These are phyloP conservation scores for Amauroascus verrucosus DNA, from an alignment of 2,329 filamentous ascomycete species.

Conservation along the genomic window DNA sequence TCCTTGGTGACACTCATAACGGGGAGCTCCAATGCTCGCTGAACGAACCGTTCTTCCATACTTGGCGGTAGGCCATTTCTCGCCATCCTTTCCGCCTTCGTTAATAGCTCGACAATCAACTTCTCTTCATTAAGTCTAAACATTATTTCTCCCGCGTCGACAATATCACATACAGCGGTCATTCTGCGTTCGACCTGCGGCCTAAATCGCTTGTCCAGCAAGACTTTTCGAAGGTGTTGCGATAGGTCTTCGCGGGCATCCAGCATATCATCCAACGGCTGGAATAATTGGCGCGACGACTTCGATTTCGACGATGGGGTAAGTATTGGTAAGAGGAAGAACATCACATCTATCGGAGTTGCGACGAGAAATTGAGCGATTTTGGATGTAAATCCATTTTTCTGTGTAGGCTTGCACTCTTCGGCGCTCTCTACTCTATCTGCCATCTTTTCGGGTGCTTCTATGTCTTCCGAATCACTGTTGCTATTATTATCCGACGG, in stretches of 20 bases:
- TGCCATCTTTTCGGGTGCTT: slow-evolving; percentile 15
- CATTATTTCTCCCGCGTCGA: slow-evolving; percentile 77
- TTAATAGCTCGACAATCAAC: slow-evolving; percentile 53
- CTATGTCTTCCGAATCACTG: background rate
- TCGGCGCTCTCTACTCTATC: background rate
- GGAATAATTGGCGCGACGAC: slow-evolving; percentile 37
- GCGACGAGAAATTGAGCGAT: slow-evolving; percentile 70
- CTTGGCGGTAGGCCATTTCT: slow-evolving; percentile 58
- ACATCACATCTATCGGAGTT: slow-evolving; percentile 73
- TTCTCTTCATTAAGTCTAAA: slow-evolving; percentile 68
- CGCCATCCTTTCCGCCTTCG: slow-evolving; percentile 63
- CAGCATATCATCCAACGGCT: slow-evolving; percentile 42
- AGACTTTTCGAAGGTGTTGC: slow-evolving; percentile 33
- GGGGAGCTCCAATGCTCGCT: slow-evolving; percentile 63
- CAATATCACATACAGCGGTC: slow-evolving; percentile 63
- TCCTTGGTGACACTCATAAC: slow-evolving; percentile 57
- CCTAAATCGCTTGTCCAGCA: slow-evolving; percentile 33
- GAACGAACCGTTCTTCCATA: slow-evolving; percentile 78
- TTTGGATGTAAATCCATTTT: slow-evolving; percentile 49
- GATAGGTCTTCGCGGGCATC: slow-evolving; percentile 37
- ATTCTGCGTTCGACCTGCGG: slow-evolving; percentile 54
- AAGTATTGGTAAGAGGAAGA: slow-evolving; percentile 68
- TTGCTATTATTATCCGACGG: background rate
- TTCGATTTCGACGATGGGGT: slow-evolving; percentile 38
- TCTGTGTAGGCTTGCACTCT: background rate